Conservation (phyloP, 768 basidiomycete genomes). For the Pholiota microspora region DNA sequence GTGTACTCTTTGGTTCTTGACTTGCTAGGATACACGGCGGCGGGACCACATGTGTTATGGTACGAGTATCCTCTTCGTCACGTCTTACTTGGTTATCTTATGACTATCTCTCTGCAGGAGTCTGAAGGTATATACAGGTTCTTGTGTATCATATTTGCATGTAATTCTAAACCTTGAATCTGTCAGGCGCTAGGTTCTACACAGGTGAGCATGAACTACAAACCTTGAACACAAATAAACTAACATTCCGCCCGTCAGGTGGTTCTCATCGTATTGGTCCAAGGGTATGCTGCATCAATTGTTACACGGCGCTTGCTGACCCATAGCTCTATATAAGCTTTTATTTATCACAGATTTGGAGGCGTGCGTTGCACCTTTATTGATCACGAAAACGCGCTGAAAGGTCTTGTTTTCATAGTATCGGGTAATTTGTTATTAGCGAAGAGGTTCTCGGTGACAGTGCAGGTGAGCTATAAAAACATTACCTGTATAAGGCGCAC, state of each 20-base stretch:
- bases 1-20: constrained; percentile 24
- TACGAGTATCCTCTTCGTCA: constrained; percentile 12
- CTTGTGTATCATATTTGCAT: background rate
- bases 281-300: constrained; percentile 25
- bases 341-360: constrained; percentile 32
- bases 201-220: constrained; percentile 14
- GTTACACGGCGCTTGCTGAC: too few species aligned
- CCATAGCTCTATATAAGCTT: constrained; percentile 15
- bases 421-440: constrained; percentile 10
- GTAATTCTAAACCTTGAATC: too few species aligned
- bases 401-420: background rate
- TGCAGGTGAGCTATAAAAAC: constrained; percentile 10
- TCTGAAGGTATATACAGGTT: constrained; percentile 22
- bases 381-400: background rate
- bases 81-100: background rate
- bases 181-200: constrained; percentile 22
- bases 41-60: constrained; percentile 21
- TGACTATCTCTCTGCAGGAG: constrained; percentile 21
- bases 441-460: background rate
- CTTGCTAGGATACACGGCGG: constrained; percentile 17
- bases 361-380: constrained; percentile 17
- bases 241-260: constrained; percentile 13
- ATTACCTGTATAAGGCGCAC: too few species aligned
- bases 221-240: background rate
- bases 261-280: constrained; percentile 27